Evolutionary conservation across 2,329 filamentous ascomycete genomes (phyloP).

Genomic region (Diaporthe helianthi): DNA sequence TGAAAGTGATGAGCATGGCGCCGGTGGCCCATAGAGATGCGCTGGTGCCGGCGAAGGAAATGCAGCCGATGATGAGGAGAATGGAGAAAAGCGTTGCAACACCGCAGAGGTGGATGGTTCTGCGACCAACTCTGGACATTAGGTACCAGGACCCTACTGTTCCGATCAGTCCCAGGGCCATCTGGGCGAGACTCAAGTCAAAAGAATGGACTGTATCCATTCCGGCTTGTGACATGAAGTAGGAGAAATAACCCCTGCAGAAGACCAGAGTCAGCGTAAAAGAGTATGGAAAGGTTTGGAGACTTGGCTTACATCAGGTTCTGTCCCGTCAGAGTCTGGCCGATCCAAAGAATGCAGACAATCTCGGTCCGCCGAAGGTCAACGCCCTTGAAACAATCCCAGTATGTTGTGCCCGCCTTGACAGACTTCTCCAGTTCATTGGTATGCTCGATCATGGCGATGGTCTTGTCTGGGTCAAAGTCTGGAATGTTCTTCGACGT

Average conservation of each 20-base stretch:
- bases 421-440: conserved; percentile 80
- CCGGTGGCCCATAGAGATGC: conserved; percentile 77
- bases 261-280: conserved; percentile 36
- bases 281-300: neutral
- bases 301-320: neutral
- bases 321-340: conserved; percentile 69
- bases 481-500: conserved; percentile 70
- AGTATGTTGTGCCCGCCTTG: conserved; percentile 75
- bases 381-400: conserved; percentile 83
- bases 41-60: conserved; percentile 64
- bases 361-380: conserved; percentile 81
- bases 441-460: conserved; percentile 93
- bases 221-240: conserved; percentile 68
- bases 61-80: conserved; percentile 83
- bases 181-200: conserved; percentile 67
- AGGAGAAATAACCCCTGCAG: conserved; percentile 72
- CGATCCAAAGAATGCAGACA: conserved; percentile 69
- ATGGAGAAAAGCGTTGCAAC: conserved; percentile 79
- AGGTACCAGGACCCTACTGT: conserved; percentile 83
- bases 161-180: conserved; percentile 78
- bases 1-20: conserved; percentile 84
- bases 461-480: conserved; percentile 82
- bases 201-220: conserved; percentile 61
- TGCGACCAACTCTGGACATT: conserved; percentile 80
- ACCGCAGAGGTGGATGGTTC: conserved; percentile 75